Evolutionary conservation across 371 early-diverging fungal species (phyloP).

Genomic region (Lichtheimia corymbifera): DNA sequence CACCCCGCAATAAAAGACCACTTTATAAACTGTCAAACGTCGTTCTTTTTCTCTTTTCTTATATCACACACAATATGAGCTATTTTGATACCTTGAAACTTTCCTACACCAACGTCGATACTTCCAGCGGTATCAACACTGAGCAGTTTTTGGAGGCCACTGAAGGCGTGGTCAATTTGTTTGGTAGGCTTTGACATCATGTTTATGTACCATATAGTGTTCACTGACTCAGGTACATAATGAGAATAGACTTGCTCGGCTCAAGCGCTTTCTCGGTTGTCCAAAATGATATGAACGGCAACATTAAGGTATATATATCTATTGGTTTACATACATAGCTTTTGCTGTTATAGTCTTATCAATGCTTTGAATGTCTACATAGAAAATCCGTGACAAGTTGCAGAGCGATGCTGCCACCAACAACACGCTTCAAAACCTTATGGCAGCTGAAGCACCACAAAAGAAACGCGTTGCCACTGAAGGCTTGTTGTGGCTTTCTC

Average conservation of each 20-base stretch:
- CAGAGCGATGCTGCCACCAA: slow-evolving; percentile 61
- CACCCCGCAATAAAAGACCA: too few species aligned
- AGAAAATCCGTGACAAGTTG: slow-evolving; percentile 85
- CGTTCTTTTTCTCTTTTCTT: too few species aligned
- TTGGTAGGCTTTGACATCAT: slow-evolving; percentile 52
- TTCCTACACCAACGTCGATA: slow-evolving; percentile 72
- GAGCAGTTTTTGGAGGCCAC: slow-evolving; percentile 86
- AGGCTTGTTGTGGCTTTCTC: slow-evolving; percentile 91
- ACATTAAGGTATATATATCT: slow-evolving; percentile 65
- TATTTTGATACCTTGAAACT: slow-evolving; percentile 71
- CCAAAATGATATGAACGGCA: slow-evolving; percentile 88
- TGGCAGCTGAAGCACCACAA: slow-evolving; percentile 71
- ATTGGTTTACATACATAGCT: too few species aligned
- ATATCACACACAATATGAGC: slow-evolving; percentile 40
- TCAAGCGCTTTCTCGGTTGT: slow-evolving; percentile 81
- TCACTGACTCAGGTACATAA: background rate
- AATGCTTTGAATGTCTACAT: slow-evolving; percentile 4
- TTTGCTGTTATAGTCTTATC: background rate
- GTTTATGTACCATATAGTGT: background rate
- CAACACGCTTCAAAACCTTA: slow-evolving; percentile 82
- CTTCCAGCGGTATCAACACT: slow-evolving; percentile 75
- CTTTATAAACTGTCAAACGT: too few species aligned
- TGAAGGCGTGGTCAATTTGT: slow-evolving; percentile 77
- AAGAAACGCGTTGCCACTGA: slow-evolving; percentile 85
- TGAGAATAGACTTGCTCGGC: slow-evolving; percentile 62